Evolutionary conservation across 495 filamentous ascomycete genomes (phyloP), one percentile per base, ranked within the genome.

Genomic region (Neurospora sp.): DNA sequence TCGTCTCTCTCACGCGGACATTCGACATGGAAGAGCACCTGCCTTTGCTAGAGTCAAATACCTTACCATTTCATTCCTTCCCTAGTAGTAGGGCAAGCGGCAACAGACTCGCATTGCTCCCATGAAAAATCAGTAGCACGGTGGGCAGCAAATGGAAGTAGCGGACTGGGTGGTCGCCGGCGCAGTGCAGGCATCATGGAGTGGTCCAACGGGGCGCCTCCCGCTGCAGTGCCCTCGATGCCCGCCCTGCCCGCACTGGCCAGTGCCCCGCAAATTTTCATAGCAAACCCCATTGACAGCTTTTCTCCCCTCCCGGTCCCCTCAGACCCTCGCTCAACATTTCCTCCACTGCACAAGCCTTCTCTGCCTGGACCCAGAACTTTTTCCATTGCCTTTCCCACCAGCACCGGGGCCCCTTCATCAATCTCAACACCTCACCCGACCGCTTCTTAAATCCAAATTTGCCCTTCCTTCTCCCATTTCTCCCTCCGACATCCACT

Each of bases 211-310:
- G 53, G 53, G 22, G 53, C 53, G 53, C 53, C 53, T 65, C 27
- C 27, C 53, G 53, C 71, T 38, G 35, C 59, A 70, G 71, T 69
- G 59, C 38, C 38, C 53, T 61, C 53, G 61, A 37, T 38, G 40
- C 45, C 4, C 35, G 35, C 4, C 45, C 22, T 70, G 17, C 27
- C 71, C 77, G 73, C 72, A 76, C 74, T 71, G 71, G 72, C 72
- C 70, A 71, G 53, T 76, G 76, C 75, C 76, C 75, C 76, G 76
- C 78, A 79, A 79, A 76, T 78, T 78, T 78, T 77, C 73, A 41
- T 69, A 35, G 71, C 71, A 71, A 71, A 71, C 41, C 73, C 78
- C 75, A 77, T 75, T 74, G 72, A 72, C 69, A 74, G 76, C 77
- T 74, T 77, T 70, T 75, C 73, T 79, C 77, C 78, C 78, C 78